Evolutionary conservation across 768 basidiomycete genomes (phyloP).

Genomic region (Lactarius psammicola): DNA sequence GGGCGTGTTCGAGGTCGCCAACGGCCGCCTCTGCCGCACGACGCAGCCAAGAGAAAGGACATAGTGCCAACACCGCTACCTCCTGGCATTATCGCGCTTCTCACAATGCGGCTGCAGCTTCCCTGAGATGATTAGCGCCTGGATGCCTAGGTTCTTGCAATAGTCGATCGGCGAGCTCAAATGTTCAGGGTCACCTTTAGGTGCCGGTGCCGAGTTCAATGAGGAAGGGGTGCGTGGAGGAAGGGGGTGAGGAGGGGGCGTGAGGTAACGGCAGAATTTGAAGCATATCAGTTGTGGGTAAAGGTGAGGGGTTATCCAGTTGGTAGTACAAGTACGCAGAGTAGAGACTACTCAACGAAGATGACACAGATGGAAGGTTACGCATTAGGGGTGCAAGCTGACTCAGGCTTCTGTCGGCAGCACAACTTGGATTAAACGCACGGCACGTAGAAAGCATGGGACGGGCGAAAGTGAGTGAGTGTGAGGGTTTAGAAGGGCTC

Average conservation of each 20-base stretch:
- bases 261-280: slow-evolving; percentile 27
- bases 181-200: slow-evolving; percentile 30
- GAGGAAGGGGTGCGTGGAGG: too few species aligned
- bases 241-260: slow-evolving; percentile 6
- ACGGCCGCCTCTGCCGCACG: slow-evolving; percentile 81
- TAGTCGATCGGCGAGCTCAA: slow-evolving; percentile 52
- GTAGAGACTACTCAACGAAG: slow-evolving; percentile 31
- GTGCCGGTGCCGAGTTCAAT: slow-evolving; percentile 5
- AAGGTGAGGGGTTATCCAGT: slow-evolving; percentile 28
- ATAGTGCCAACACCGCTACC: slow-evolving; percentile 85
- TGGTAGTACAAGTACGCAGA: slow-evolving; percentile 37
- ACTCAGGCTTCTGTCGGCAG: slow-evolving; percentile 23
- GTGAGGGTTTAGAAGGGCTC: neutral
- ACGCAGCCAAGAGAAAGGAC: slow-evolving; percentile 72
- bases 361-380: slow-evolving; percentile 23
- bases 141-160: slow-evolving; percentile 77
- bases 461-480: slow-evolving; percentile 5
- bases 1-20: slow-evolving; percentile 65
- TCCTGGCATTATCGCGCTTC: slow-evolving; percentile 66
- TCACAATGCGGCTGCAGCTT: slow-evolving; percentile 76
- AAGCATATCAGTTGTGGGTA: slow-evolving; percentile 20
- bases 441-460: slow-evolving; percentile 1
- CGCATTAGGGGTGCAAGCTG: slow-evolving; percentile 12
- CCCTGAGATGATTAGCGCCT: slow-evolving; percentile 63
- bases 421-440: slow-evolving; percentile 7